Percentiles rank a stretch among this genome's conserved stretches.
Evolutionary conservation across 768 basidiomycete species (phyloP).

Genomic region (Lentinula raphanica): DNA sequence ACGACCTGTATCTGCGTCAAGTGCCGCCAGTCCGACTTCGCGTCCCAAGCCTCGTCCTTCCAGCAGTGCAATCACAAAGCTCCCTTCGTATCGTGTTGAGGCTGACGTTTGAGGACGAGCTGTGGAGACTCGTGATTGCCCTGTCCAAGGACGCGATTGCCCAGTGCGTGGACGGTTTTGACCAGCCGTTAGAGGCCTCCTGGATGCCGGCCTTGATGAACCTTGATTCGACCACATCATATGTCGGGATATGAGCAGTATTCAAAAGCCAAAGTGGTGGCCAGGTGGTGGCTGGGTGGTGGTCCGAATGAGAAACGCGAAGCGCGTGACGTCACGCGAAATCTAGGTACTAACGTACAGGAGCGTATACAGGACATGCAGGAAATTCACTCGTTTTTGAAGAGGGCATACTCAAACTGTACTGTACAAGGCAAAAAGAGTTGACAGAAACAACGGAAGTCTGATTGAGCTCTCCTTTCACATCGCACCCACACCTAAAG

Average conservation of each 20-base stretch:
- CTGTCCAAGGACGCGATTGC: slow-evolving; percentile 56
- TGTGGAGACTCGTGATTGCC: slow-evolving; percentile 53
- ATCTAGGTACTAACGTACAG: neutral
- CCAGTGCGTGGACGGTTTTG: slow-evolving; percentile 47
- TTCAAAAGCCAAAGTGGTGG: too few species aligned
- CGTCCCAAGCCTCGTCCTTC: slow-evolving; percentile 75
- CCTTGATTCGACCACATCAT: neutral
- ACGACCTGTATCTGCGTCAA: slow-evolving; percentile 74
- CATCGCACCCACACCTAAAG: neutral
- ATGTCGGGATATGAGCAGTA: neutral
- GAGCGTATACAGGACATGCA: too few species aligned
- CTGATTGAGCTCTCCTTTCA: neutral
- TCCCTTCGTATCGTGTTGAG: slow-evolving; percentile 54
- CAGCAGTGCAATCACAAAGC: slow-evolving; percentile 61
- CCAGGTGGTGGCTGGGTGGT: too few species aligned
- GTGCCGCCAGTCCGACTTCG: slow-evolving; percentile 83
- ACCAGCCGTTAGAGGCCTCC: slow-evolving; percentile 14
- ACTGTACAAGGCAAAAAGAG: too few species aligned
- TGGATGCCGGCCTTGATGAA: slow-evolving; percentile 16
- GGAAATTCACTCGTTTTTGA: too few species aligned
- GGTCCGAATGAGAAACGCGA: too few species aligned
- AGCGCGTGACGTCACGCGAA: neutral
- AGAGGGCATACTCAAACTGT: too few species aligned
- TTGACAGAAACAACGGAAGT: too few species aligned
- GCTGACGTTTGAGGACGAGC: slow-evolving; percentile 63